phyloP scores from a whole-genome alignment of 768 basidiomycete genomes.

The Leucocoprinus birnbaumii region DNA sequence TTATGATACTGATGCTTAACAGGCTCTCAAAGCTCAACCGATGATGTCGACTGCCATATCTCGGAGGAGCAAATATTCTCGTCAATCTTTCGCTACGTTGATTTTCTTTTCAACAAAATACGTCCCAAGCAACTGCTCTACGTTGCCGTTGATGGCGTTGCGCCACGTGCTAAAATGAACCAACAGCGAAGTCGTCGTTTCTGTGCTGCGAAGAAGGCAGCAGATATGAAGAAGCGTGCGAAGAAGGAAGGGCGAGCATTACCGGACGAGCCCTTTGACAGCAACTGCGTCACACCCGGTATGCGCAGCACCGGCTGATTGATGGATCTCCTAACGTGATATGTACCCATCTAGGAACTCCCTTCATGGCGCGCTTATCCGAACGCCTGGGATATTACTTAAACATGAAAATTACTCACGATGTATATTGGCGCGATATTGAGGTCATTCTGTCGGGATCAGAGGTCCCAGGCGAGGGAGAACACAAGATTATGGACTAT shows the following conservation, averaged over 20 bases:
- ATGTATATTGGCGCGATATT: conserved; percentile 91
- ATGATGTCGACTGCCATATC: conserved; percentile 91
- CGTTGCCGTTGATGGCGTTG: conserved; percentile 98
- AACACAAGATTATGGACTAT: conserved; percentile 99
- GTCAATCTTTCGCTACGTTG: conserved; percentile 94
- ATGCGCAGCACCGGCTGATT: conserved; percentile 22
- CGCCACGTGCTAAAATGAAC: conserved; percentile 98
- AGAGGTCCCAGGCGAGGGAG: conserved; percentile 98
- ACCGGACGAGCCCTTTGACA: conserved; percentile 93
- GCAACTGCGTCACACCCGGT: conserved; percentile 99
- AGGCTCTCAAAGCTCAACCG: conserved; percentile 96
- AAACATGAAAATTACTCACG: conserved; percentile 97
- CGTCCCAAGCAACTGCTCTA: conserved; percentile 98
- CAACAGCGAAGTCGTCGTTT: conserved; percentile 96
- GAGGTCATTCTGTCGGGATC: conserved; percentile 94
- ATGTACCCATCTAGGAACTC: conserved; percentile 60
- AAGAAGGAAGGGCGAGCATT: conserved; percentile 85
- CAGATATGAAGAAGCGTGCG: conserved; percentile 84
- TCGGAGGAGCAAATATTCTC: conserved; percentile 98
- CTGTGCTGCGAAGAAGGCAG: conserved; percentile 90
- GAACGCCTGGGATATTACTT: conserved; percentile 93
- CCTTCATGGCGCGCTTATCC: conserved; percentile 91
- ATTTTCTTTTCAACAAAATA: conserved; percentile 94
- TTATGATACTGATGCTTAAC: not conserved
- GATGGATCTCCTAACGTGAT: not conserved